Conservation (phyloP, 306 rosid species). For the Rosa rugosa region DNA sequence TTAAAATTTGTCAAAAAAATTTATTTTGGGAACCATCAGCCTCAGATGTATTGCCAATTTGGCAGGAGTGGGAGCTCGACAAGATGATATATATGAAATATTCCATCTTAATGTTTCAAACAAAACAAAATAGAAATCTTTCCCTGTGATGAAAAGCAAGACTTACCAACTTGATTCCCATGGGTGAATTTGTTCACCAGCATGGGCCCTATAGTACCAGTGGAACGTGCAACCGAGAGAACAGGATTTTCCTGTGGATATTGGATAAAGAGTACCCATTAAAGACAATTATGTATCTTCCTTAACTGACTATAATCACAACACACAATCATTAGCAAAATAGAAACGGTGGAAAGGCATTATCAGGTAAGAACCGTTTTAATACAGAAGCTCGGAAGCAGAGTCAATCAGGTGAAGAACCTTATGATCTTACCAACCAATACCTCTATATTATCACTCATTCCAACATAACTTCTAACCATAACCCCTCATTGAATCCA, state of each 20-base stretch:
- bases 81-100: background rate
- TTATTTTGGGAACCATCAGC: slow-evolving; percentile 3
- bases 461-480: background rate
- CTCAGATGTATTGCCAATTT: background rate
- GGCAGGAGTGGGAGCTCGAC: background rate
- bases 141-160: slow-evolving; percentile 19
- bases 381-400: background rate
- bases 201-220: slow-evolving; percentile 28
- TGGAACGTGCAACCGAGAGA: slow-evolving; percentile 33
- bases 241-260: slow-evolving; percentile 43
- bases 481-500: background rate
- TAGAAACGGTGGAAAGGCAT: background rate
- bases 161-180: slow-evolving; percentile 62
- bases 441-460: background rate
- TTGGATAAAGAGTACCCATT: slow-evolving; percentile 13
- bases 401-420: background rate
- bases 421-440: background rate
- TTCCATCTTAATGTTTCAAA: background rate
- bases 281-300: background rate
- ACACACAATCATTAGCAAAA: background rate
- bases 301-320: background rate
- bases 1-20: background rate
- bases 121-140: background rate
- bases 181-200: slow-evolving; percentile 33
- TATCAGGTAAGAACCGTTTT: background rate